Conservation (phyloP, 257 asterid genomes). For the Lycium ferocissimum region DNA sequence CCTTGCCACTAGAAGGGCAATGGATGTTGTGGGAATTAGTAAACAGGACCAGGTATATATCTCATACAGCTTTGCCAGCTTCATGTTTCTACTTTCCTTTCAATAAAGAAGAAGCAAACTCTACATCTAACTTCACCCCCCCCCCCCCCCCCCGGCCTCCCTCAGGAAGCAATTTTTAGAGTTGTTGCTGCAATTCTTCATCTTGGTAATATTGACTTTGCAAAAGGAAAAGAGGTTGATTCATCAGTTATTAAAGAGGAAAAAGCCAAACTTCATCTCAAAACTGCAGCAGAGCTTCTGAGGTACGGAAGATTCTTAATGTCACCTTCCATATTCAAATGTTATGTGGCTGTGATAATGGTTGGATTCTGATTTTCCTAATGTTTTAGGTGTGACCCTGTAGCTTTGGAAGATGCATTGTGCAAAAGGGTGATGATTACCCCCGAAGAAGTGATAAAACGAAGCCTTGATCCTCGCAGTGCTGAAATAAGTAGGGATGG, state of each 20-base stretch:
- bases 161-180: constrained; percentile 95
- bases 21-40: constrained; percentile 96
- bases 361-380: constrained; percentile 40
- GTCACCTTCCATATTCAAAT: constrained; percentile 42
- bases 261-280: constrained; percentile 84
- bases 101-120: constrained; percentile 23
- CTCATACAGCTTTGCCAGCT: constrained; percentile 22
- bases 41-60: constrained; percentile 78
- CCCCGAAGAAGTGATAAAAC: constrained; percentile 96
- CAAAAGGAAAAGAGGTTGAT: constrained; percentile 88
- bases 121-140: constrained; percentile 24
- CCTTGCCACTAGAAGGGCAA: constrained; percentile 95
- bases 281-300: constrained; percentile 86
- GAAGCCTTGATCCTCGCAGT: constrained; percentile 96
- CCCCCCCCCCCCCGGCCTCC: constrained; percentile 37
- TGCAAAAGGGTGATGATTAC: constrained; percentile 99
- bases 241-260: constrained; percentile 85
- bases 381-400: constrained; percentile 80
- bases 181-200: constrained; percentile 96
- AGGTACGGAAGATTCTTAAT: constrained; percentile 58
- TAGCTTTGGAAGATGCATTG: constrained; percentile 87
- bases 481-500: constrained; percentile 96
- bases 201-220: constrained; percentile 88
- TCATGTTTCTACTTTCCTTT: constrained; percentile 25
- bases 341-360: constrained; percentile 39